phyloP scores from a whole-genome alignment of 164 flowering plant genomes.

The Macadamia tetraphylla region DNA sequence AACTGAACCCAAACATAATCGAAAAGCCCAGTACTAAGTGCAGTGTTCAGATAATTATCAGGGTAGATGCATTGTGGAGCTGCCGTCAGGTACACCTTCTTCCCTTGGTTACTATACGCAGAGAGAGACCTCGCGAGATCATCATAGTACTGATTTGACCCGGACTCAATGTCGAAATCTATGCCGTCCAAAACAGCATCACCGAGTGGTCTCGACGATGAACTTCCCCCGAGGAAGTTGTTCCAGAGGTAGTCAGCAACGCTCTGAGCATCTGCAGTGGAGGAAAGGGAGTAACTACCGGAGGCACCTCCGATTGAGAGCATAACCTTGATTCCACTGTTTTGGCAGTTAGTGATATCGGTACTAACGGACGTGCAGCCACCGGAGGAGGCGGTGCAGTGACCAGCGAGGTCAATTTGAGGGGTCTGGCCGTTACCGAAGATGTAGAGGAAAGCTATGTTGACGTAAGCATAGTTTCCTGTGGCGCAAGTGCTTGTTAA shows the following conservation, averaged over 20 bases:
- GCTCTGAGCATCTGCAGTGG: conserved; percentile 30
- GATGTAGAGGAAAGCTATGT: conserved; percentile 20
- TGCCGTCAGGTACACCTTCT: conserved; percentile 34
- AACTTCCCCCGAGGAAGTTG: conserved; percentile 39
- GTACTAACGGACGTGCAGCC: conserved; percentile 24
- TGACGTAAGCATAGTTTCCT: conserved; percentile 14
- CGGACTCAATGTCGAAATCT: conserved; percentile 41
- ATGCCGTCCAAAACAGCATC: conserved; percentile 42
- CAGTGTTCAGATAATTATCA: conserved; percentile 20
- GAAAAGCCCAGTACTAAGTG: conserved; percentile 33
- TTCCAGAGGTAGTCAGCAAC: conserved; percentile 44
- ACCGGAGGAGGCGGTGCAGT: conserved; percentile 23
- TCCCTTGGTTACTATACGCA: conserved; percentile 10
- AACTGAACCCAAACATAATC: conserved; percentile 54
- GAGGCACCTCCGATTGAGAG: conserved; percentile 48
- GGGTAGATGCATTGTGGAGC: conserved; percentile 54
- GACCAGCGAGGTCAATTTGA: conserved; percentile 17
- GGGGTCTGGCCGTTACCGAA: conserved; percentile 23
- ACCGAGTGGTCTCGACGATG: conserved; percentile 36
- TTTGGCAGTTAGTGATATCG: conserved; percentile 29
- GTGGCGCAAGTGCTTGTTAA: conserved; percentile 13
- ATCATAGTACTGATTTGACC: conserved; percentile 24
- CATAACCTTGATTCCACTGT: conserved; percentile 36
- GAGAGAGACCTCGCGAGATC: conserved; percentile 24
- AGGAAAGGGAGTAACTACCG: conserved; percentile 43